A percentile compares a stretch with the other conserved stretches of the same genome.
Evolutionary conservation across 225 moss, liverwort and hornwort species (phyloP).

Genomic region (Marchantia polymorpha): DNA sequence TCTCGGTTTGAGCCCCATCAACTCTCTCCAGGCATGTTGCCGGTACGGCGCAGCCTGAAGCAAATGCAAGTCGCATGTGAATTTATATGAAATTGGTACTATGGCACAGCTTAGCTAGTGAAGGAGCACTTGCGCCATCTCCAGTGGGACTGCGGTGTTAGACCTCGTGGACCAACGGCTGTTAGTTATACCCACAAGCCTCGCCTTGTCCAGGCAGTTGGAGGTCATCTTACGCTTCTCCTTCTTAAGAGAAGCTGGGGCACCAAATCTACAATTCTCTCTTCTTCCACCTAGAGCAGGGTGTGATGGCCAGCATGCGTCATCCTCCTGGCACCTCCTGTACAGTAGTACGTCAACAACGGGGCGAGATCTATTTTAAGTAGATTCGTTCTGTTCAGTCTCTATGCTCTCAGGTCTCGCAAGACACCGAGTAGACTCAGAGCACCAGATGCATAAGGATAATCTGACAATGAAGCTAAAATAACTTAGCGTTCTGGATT

Average conservation of each 20-base stretch:
- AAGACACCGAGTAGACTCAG: too few species aligned
- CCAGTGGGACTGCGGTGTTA: background rate
- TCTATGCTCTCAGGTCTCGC: too few species aligned
- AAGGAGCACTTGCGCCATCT: background rate
- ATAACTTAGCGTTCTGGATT: too few species aligned
- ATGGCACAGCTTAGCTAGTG: background rate
- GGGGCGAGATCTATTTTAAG: background rate
- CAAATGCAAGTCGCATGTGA: background rate
- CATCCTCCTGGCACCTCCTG: background rate
- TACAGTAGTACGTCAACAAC: background rate
- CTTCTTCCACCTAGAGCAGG: background rate
- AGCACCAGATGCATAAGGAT: too few species aligned
- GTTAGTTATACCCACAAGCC: background rate
- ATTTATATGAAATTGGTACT: too few species aligned
- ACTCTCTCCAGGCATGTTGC: too few species aligned
- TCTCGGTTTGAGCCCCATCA: background rate
- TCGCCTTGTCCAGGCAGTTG: background rate
- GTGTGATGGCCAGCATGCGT: background rate
- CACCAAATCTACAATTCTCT: background rate
- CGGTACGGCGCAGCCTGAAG: background rate
- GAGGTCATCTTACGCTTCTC: background rate
- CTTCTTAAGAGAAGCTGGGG: background rate
- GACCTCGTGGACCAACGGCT: too few species aligned
- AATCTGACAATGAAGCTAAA: too few species aligned
- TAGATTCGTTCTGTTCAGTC: background rate